Evolutionary conservation across 2,329 filamentous ascomycete genomes (phyloP).

Genomic region (Elsinoe fawcettii): DNA sequence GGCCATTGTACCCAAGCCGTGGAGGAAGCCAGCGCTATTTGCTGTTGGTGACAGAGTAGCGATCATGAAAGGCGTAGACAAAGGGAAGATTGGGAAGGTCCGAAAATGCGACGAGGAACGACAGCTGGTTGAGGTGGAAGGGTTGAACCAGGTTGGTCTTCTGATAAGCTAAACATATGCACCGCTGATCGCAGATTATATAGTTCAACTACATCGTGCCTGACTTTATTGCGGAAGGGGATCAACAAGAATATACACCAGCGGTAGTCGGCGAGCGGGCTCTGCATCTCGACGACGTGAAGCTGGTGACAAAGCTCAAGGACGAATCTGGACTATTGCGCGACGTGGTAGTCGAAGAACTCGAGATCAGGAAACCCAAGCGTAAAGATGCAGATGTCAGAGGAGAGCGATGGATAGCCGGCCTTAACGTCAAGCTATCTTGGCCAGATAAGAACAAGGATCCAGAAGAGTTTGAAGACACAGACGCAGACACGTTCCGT

Average conservation of each 20-base stretch:
- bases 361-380: conserved; percentile 42
- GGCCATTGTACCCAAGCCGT: conserved; percentile 13
- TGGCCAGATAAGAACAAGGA: conserved; percentile 55
- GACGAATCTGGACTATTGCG: conserved; percentile 57
- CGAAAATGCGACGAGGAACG: conserved; percentile 40
- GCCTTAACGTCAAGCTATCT: conserved; percentile 64
- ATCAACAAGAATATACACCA: conserved; percentile 21
- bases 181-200: conserved; percentile 23
- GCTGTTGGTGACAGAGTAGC: conserved; percentile 69
- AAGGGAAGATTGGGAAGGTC: conserved; percentile 76
- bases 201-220: conserved; percentile 38
- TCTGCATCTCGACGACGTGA: conserved; percentile 63
- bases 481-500: conserved; percentile 63
- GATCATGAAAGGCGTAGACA: conserved; percentile 67
- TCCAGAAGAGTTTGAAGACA: conserved; percentile 44
- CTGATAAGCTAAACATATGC: not conserved
- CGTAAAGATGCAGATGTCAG: conserved; percentile 42
- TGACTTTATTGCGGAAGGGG: conserved; percentile 34
- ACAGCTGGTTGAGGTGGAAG: conserved; percentile 31
- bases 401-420: conserved; percentile 51
- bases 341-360: conserved; percentile 70
- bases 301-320: conserved; percentile 69
- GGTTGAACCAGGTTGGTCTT: conserved; percentile 34
- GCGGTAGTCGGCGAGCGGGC: conserved; percentile 28
- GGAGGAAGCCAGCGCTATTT: conserved; percentile 28